Percentiles rank a stretch among this genome's conserved stretches.
Conservation (phyloP, 2,329 filamentous ascomycete species). For the Stemphylium lycopersici region DNA sequence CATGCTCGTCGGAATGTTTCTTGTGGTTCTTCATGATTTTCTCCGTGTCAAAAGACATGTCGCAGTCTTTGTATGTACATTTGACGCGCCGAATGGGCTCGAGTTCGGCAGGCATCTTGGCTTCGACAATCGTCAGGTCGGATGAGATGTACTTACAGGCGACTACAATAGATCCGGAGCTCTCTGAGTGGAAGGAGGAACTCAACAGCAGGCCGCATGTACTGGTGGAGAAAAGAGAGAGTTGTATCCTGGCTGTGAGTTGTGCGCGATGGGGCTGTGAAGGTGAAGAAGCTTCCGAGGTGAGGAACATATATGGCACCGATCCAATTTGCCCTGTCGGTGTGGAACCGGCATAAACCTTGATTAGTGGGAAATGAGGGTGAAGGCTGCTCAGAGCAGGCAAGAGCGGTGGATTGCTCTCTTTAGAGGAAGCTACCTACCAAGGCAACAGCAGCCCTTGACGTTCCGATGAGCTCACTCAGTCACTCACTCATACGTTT, state of each 20-base stretch:
- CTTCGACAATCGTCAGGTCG: background rate
- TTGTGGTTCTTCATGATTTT: slow-evolving; percentile 61
- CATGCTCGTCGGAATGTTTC: slow-evolving; percentile 49
- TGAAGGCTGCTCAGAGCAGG: slow-evolving; percentile 1
- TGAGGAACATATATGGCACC: background rate
- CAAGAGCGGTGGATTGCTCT: background rate
- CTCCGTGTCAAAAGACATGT: slow-evolving; percentile 52
- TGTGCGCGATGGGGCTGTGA: background rate
- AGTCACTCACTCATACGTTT: too few relatives aligned
- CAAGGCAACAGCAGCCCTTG: background rate
- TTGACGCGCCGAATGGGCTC: slow-evolving; percentile 32
- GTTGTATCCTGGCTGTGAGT: background rate
- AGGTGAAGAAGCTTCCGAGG: background rate
- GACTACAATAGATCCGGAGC: background rate
- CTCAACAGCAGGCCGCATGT: too few relatives aligned
- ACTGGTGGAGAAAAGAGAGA: too few relatives aligned
- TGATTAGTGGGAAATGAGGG: slow-evolving; percentile 1
- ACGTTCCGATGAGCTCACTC: too few relatives aligned
- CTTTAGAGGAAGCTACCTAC: background rate
- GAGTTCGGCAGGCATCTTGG: slow-evolving; percentile 34
- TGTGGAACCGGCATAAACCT: background rate
- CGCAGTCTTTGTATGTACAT: slow-evolving; percentile 57
- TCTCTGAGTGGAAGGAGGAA: too few relatives aligned
- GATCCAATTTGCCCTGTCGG: too few relatives aligned
- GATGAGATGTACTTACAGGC: background rate